Conservation (phyloP, 2,329 filamentous ascomycete species). For the Zymoseptoria passerinii region DNA sequence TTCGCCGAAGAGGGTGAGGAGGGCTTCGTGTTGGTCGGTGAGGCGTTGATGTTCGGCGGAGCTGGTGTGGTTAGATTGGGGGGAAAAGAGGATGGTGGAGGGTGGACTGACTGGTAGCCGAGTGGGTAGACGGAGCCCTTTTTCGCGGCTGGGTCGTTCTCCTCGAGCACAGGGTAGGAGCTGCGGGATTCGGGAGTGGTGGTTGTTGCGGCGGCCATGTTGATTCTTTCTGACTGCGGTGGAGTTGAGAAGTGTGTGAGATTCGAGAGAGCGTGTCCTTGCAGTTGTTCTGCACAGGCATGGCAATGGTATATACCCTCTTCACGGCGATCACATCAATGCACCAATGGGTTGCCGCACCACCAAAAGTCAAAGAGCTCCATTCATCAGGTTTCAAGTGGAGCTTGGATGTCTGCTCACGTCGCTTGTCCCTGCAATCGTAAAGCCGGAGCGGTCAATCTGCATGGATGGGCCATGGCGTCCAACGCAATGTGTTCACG, state of each 20-base stretch:
- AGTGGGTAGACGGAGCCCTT: neutral
- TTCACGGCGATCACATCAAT: neutral
- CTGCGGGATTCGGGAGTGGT: neutral
- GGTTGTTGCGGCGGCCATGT: neutral
- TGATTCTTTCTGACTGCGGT: neutral
- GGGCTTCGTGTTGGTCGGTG: constrained; percentile 5
- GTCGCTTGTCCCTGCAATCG: neutral
- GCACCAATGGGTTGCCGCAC: neutral
- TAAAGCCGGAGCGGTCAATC: neutral
- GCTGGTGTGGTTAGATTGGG: neutral
- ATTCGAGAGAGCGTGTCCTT: neutral
- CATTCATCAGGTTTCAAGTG: neutral
- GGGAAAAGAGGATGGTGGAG: neutral
- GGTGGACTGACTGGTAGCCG: neutral
- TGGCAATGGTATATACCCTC: neutral
- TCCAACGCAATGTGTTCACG: neutral
- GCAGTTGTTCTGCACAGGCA: neutral
- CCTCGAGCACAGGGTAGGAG: neutral
- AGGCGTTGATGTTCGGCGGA: constrained; percentile 4
- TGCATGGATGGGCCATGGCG: neutral
- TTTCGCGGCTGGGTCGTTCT: neutral
- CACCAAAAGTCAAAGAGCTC: neutral
- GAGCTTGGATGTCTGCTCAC: neutral
- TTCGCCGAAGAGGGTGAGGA: constrained; percentile 4
- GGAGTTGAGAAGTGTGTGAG: neutral